Base-by-base conservation (phyloP, 2,329 filamentous ascomycete species). In the Alternaria longipes region DNA sequence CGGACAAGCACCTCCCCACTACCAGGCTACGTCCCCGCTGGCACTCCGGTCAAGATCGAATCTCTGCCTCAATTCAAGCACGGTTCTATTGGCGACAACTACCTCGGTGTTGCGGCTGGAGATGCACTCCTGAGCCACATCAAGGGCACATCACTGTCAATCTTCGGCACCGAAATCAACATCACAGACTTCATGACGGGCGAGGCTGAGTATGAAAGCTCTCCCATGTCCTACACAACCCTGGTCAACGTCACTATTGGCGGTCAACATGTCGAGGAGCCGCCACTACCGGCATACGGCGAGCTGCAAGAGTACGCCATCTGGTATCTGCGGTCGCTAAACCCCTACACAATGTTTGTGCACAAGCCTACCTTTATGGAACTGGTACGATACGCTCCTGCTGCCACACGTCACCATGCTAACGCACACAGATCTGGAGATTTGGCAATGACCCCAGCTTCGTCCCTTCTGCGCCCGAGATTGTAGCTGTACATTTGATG, bases 151-250 rank as follows among this genome's bases (percentile, higher is more conserved):
- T 88, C 87, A 8, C 81, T 95, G n/a, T 89, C 91, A 1, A 87
- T 96, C 54, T 87, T 95, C 42, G 92, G 92, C 34, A 91, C 90
- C 68, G 90, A 91, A 46, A 90, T 95, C 70, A 91, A 96, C 76
- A 86, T 94, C 42, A 88, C 90, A 12, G 87, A 90, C 45, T 93
- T 92, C 71, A 85, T 89, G 47, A 87, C 86, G 1, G 82, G 84
- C 1, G 90, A 92, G 62, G 83, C 87, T 75, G 89, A 91, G 18
- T 80, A 87, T 79, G 59, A 80, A 76, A 62, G 79, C 74, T 68
- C 84, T 76, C 73, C 81, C 78, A 91, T 91, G 74, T 94, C 91
- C 0, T 87, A 91, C 53, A 85, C 88, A 54, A 88, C 90, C 4
- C 89, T 93, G 66, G 75, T 93, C 36, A 87, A 89, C 60, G 89